Conservation (phyloP, 2,329 filamentous ascomycete genomes). For the Colletotrichum falcatum region DNA sequence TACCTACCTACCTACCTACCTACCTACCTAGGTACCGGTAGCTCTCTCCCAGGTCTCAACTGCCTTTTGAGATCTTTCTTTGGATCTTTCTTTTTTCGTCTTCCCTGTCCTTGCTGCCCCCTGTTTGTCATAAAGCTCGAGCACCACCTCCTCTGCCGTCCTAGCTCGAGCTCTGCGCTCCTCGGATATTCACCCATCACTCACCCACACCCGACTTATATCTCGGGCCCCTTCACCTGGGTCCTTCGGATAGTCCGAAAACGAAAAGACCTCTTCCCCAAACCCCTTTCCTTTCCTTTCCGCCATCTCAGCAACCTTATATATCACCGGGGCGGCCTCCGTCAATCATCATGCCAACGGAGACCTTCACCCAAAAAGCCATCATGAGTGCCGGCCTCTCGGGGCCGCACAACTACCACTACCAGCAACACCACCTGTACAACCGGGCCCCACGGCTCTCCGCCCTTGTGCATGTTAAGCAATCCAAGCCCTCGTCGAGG, state of each 20-base stretch:
- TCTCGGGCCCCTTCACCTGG: slow-evolving; percentile 33
- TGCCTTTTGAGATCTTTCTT: slow-evolving; percentile 2
- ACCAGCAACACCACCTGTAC: slow-evolving; percentile 33
- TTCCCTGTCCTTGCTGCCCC: slow-evolving; percentile 15
- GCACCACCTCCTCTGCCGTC: slow-evolving; percentile 27
- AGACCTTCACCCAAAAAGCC: slow-evolving; percentile 36
- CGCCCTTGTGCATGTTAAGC: slow-evolving; percentile 33
- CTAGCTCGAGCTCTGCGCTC: slow-evolving; percentile 13
- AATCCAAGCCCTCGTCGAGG: slow-evolving; percentile 24
- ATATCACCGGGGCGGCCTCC: slow-evolving; percentile 1
- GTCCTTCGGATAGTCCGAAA: slow-evolving; percentile 19
- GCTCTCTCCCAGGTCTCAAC: background rate
- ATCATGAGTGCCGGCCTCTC: slow-evolving; percentile 37
- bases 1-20: too few species aligned
- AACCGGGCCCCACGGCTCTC: slow-evolving; percentile 37
- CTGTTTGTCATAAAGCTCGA: slow-evolving; percentile 41
- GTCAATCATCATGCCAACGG: slow-evolving; percentile 34
- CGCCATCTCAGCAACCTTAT: background rate
- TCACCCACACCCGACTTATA: slow-evolving; percentile 30
- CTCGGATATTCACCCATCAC: slow-evolving; percentile 13
- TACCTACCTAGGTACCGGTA: too few species aligned
- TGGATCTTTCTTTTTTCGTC: slow-evolving; percentile 6
- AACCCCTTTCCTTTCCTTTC: background rate
- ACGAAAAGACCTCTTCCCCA: background rate
- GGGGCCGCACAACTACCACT: slow-evolving; percentile 38